A percentile compares a stretch with the other conserved stretches of the same genome.
Conservation (phyloP, 1,139 yeast species). For the Debaryomyces psychrophilus region DNA sequence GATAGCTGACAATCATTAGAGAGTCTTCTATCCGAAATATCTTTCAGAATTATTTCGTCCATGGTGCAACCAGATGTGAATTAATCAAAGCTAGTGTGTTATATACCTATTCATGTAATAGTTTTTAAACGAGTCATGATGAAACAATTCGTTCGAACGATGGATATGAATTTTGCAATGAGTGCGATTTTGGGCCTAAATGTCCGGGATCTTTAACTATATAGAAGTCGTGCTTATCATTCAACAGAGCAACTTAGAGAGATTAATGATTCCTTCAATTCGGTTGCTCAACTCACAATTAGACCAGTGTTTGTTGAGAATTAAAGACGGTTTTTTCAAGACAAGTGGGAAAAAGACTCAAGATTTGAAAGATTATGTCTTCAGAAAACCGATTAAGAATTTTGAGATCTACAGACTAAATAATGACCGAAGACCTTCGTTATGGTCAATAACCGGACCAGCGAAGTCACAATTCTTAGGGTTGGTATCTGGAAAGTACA, state of each 20-base stretch:
- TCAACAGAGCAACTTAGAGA: neutral
- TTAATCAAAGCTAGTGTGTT: too few relatives aligned
- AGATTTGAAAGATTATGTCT: conserved; percentile 17
- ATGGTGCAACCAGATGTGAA: too few relatives aligned
- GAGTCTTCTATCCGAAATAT: too few relatives aligned
- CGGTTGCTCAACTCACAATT: neutral
- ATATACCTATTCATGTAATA: too few relatives aligned
- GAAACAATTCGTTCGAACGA: neutral
- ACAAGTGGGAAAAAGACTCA: conserved; percentile 12
- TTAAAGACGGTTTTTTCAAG: conserved; percentile 23
- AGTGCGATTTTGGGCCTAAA: neutral
- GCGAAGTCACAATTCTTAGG: conserved; percentile 38
- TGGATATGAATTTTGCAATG: neutral
- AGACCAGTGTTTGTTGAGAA: conserved; percentile 16
- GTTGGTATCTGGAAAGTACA: conserved; percentile 39
- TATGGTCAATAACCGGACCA: conserved; percentile 43
- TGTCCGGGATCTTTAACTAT: neutral
- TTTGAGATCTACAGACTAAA: conserved; percentile 29
- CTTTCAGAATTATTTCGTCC: too few relatives aligned
- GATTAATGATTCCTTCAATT: neutral
- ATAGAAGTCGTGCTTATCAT: too few relatives aligned
- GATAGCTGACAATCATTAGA: too few relatives aligned
- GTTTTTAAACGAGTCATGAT: neutral
- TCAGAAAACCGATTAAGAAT: conserved; percentile 28
- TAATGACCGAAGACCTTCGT: conserved; percentile 20